Base-by-base conservation (phyloP, 2,329 filamentous ascomycete genomes). In the Arthrocladium fulminans region DNA sequence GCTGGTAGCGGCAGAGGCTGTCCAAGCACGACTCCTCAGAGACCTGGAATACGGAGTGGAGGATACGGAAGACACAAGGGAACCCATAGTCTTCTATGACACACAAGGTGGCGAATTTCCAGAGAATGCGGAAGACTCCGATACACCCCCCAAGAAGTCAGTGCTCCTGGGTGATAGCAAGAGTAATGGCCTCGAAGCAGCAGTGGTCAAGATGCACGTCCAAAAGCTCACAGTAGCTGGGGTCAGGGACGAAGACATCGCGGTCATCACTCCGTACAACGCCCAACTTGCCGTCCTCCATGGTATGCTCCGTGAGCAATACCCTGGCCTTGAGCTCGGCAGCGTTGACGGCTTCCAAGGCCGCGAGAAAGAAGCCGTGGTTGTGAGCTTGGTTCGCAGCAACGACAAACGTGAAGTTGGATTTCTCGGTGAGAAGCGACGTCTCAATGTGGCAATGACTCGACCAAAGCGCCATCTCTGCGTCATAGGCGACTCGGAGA, bases 321-420 rank as follows among this genome's bases (percentile, higher is more conserved):
- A 84, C 59, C 84, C 85, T 0, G 88, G 84, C 10, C 80, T 98
- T 44, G 92, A 98, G 65, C 74, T 98, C n/a, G 92, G 92, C 27
- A 95, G 88, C 59, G 87, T 98, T 2, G 92, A 98, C 65, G 92
- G 90, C 2, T 98, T 98, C 64, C 92, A 98, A 66, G 92, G 92
- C 27, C 80, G 92, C 15, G 92, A 98, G 67, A 98, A 98, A 67
- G 92, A 98, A 66, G 92, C 87, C 2, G 83, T 98, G 13, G 77
- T 98, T 32, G 83, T 98, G 45, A 94, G 84, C 65, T 76, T 97
- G n/a, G 92, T 98, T 49, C 77, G 92, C 56, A 96, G 89, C 67
- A 98, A 98, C 63, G 57, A 80, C 4, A 79, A 88, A 42, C 80
- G 83, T 44, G 88, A 97, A 64, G 89, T 97, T 12, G 92, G 92